Base-by-base conservation (phyloP, 108 stramenopile species). In the Pseudonitzschia delicatissima region DNA sequence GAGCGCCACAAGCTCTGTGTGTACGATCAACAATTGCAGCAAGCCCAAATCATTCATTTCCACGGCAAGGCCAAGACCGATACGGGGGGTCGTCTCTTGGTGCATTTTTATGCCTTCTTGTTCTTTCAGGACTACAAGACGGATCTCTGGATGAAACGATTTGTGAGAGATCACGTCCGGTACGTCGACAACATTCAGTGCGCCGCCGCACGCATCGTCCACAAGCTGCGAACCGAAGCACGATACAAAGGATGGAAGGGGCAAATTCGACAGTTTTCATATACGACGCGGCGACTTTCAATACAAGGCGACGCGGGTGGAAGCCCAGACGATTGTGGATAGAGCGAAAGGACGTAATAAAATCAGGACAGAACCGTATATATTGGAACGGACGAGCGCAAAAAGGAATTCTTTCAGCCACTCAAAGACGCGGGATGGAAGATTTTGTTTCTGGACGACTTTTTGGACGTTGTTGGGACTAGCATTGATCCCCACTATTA, bases 111-210 rank as follows among this genome's bases (percentile, higher is more conserved):
- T 68, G 84, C 89, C 5, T 94, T 94, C 49, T 69, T 92, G n/a
- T 95, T 92, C 71, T 95, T 95, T 66, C 86, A 85, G 62, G 96
- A 97, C 75, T 92, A 86, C 85, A 63, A 74, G 52, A 83, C 84
- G 53, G 88, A 93, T 59, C 64, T 90, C 25, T 76, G 74, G 74
- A 76, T 67, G 67, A 88, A 91, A 60, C 74, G 96, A 52, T 92
- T 95, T 47, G 81, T 95, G 1, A 71, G 96, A 35, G 96, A 95
- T 69, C 92, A 93, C 69, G 81, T 96, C 26, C 71, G 96, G 31
- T 96, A 94, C 62, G 72, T 79, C 33, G 96, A 95, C 72, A 91
- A 92, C 40, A 91, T 96, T 29, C 92, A 95, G 67, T 96, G 96
- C 60, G 93, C 87, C 13, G 96, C 93, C 9, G 96, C 93, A 34